Base-by-base conservation (phyloP, 768 basidiomycete species). In the Dioszegia aurantiaca region DNA sequence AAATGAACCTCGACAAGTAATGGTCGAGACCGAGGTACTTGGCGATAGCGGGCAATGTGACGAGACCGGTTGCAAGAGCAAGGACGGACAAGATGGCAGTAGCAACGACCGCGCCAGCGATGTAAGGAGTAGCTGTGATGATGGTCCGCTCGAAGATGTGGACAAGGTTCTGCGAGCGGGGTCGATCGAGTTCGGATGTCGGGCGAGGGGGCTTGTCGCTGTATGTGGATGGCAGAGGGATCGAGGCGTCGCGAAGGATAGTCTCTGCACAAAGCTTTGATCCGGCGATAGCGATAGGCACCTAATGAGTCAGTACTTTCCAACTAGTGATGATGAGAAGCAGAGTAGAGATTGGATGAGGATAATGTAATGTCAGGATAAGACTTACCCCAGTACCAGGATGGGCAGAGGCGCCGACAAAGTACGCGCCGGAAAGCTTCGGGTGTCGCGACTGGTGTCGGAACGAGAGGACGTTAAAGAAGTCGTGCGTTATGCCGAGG, bases 321-420 rank as follows among this genome's bases (percentile, higher is more conserved):
- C 14, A 33, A n/a, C n/a, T n/a, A n/a, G n/a, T n/a, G n/a, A n/a
- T n/a, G n/a, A n/a, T n/a, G n/a, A n/a, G n/a, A n/a, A n/a, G n/a
- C n/a, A n/a, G n/a, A n/a, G n/a, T n/a, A n/a, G n/a, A n/a, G n/a
- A n/a, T n/a, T n/a, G n/a, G n/a, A n/a, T n/a, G n/a, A n/a, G n/a
- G n/a, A n/a, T n/a, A n/a, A n/a, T 14, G 14, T 33, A 33, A 6
- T 6, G 33, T 33, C 8, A 14, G 6, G 33, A 33, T 33, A 14
- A 40, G 26, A 53, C 51, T 27, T 17, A 68, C 69, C 28, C 77
- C 79, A 11, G 79, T 80, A 40, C 79, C 79, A 1, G 79, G 79
- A 61, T 80, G 79, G 14, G 77, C 76, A 26, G 75, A 77, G 0
- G 79, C 79, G n/a, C 79, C 79, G 28, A 80, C 79, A 56, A 79